These are phyloP conservation scores for Acidomyces sp. DNA, from an alignment of 495 filamentous ascomycete species.

Conservation along the genomic window DNA sequence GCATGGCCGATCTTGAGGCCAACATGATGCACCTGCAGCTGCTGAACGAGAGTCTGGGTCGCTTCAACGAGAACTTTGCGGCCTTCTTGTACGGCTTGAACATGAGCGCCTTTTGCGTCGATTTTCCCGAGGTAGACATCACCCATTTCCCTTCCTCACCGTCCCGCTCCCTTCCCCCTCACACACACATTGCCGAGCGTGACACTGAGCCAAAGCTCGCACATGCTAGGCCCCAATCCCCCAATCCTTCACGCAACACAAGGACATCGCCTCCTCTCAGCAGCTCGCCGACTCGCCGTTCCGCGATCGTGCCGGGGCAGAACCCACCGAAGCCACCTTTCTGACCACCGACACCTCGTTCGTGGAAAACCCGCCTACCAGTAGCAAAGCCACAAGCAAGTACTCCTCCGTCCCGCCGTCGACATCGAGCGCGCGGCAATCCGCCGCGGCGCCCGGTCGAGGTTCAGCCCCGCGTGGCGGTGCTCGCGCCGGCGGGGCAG, in stretches of 20 bases:
- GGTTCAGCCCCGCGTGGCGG: not conserved
- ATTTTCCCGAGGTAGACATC: constrained; percentile 73
- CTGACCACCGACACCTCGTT: constrained; percentile 95
- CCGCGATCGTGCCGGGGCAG: constrained; percentile 15
- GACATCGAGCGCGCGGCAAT: constrained; percentile 5
- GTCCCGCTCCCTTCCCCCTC: not conserved
- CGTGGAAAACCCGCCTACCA: constrained; percentile 69
- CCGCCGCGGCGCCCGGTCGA: constrained; percentile 3
- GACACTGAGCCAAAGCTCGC: not conserved
- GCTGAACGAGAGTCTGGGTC: constrained; percentile 88
- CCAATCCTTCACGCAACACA: constrained; percentile 51
- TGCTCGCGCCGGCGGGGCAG: constrained; percentile 2
- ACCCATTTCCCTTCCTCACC: not conserved
- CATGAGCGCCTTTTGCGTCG: constrained; percentile 98
- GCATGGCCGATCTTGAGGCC: constrained; percentile 86
- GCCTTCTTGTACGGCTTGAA: constrained; percentile 91
- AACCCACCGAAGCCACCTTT: constrained; percentile 69
- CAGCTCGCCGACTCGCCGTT: constrained; percentile 12
- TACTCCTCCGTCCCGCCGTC: constrained; percentile 15
- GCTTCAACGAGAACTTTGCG: constrained; percentile 93
- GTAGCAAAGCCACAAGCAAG: constrained; percentile 44
- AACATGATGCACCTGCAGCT: constrained; percentile 96
- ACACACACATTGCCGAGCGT: not conserved
- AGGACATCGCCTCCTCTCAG: constrained; percentile 1
- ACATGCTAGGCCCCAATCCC: constrained; percentile 47